phyloP scores from a whole-genome alignment of 192 early-diverging fungal species.

The Coemansia sp. region DNA sequence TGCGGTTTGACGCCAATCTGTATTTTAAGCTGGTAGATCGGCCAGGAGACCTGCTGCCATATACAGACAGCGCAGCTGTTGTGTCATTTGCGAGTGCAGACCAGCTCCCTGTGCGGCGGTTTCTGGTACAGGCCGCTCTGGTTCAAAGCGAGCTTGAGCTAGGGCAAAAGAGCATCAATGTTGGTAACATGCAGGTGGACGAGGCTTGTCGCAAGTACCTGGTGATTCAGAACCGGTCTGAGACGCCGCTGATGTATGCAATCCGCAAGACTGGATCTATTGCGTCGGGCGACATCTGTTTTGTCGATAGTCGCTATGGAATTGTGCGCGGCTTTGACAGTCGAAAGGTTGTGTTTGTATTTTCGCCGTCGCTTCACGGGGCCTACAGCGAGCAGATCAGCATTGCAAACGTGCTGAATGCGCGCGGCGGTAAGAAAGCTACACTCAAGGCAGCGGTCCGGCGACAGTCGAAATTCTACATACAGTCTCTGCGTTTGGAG shows the following conservation, averaged over 20 bases:
- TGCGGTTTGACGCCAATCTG: conserved; percentile 59
- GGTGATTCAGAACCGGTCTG: conserved; percentile 88
- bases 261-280: conserved; percentile 95
- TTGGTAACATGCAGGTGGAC: conserved; percentile 87
- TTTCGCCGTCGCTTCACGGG: conserved; percentile 88
- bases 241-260: conserved; percentile 83
- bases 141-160: conserved; percentile 86
- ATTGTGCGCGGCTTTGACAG: conserved; percentile 88
- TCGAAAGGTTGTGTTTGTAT: conserved; percentile 89
- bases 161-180: conserved; percentile 96
- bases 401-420: conserved; percentile 88
- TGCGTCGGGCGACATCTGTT: conserved; percentile 81
- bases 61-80: conserved; percentile 57
- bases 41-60: conserved; percentile 79
- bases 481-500: conserved; percentile 67
- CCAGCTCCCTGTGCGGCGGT: conserved; percentile 76
- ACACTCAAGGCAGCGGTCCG: conserved; percentile 88
- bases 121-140: conserved; percentile 82
- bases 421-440: conserved; percentile 71
- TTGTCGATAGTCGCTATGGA: conserved; percentile 75
- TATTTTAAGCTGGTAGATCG: conserved; percentile 85
- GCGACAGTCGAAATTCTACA: conserved; percentile 82
- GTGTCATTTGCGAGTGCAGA: conserved; percentile 25
- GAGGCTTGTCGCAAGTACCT: conserved; percentile 75
- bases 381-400: conserved; percentile 79